Evolutionary conservation across 2,329 filamentous ascomycete genomes (phyloP), one percentile per base, ranked within the genome.

Genomic region (Penicillium sp.): DNA sequence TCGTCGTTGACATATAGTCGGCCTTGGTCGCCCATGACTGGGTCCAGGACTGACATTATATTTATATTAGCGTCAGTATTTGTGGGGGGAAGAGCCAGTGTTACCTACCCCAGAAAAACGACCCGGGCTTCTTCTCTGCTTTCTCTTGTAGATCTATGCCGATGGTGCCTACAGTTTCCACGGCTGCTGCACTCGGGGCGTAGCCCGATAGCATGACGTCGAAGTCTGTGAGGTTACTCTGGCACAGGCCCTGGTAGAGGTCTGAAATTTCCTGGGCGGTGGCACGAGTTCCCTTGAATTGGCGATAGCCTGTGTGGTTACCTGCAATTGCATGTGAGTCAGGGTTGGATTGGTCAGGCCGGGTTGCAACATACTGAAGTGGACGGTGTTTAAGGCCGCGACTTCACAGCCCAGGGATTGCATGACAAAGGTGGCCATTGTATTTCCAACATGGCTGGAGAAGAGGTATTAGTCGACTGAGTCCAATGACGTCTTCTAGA

Each of bases 1-100:
- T 96, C 91, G 65, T 93, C 87, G 6, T 88, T 89, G 8, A 99
- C 93, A 69, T 99, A 99, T 13, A 99, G 80, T 62, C 83, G 85
- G 47, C 91, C 94, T 67, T 97, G 91, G 71, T 99, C 94, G 31
- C 94, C 94, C 94, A 99, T 99, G 46, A 99, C 94, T 0, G 95
- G 94, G 72, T 99, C 94, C 27, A 99, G 82, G 3, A 96, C 90
- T 86, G 29, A 41, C 7, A 46, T 27, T 21, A 9, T 9, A 47
- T 56, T 27, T 23, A 8, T 9, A 47, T 57, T 45, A 60, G 61
- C n/a, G 29, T 45, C 13, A 42, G 4, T 55, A 7, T 6, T 23
- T 25, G 12, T 23, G 9, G 23, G 13, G 12, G 7, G 13, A 27
- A 9, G 8, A 39, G 29, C 15, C 13, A 6, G 45, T 41, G 21